Percentiles rank a stretch among this genome's conserved stretches.
Evolutionary conservation across 257 asterid genomes (phyloP).

Genomic region (Linaria vulgaris): DNA sequence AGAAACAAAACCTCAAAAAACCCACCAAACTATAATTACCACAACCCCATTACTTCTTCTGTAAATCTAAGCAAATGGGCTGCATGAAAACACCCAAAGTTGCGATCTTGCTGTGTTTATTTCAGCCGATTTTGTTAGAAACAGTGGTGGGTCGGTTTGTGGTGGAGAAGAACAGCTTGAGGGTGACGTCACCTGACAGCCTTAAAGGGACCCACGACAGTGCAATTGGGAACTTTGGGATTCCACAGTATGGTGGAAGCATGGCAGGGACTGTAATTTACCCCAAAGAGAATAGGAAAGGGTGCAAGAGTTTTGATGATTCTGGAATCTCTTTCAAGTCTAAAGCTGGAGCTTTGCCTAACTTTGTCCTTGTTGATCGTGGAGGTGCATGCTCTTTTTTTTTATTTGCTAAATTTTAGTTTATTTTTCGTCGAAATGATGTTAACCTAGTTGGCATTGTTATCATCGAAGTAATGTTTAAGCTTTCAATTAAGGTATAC

Average conservation of each 20-base stretch:
- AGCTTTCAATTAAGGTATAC: too few relatives aligned
- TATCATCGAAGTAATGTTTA: too few relatives aligned
- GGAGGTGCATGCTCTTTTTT: slow-evolving; percentile 54
- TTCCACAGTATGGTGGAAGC: slow-evolving; percentile 93
- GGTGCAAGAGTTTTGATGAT: slow-evolving; percentile 66
- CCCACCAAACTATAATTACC: background rate
- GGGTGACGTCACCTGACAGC: slow-evolving; percentile 75
- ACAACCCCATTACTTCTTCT: slow-evolving; percentile 15
- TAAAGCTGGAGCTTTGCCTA: slow-evolving; percentile 83
- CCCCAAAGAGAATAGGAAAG: slow-evolving; percentile 72
- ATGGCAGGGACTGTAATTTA: slow-evolving; percentile 77
- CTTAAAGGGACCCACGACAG: slow-evolving; percentile 76
- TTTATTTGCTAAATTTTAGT: background rate
- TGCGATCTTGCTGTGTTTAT: slow-evolving; percentile 47
- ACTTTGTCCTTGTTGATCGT: slow-evolving; percentile 81
- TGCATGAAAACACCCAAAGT: slow-evolving; percentile 33
- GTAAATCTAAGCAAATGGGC: slow-evolving; percentile 49
- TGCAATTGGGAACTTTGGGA: slow-evolving; percentile 94
- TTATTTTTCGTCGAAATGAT: too few relatives aligned
- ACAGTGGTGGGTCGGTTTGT: slow-evolving; percentile 64
- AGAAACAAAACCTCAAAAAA: slow-evolving; percentile 3
- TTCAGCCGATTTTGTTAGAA: slow-evolving; percentile 42
- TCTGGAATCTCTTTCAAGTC: slow-evolving; percentile 65
- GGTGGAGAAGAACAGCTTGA: slow-evolving; percentile 92
- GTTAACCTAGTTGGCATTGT: too few relatives aligned